Base-by-base conservation (phyloP, 805 yeast genomes). In the Wickerhamiella lipophila region DNA sequence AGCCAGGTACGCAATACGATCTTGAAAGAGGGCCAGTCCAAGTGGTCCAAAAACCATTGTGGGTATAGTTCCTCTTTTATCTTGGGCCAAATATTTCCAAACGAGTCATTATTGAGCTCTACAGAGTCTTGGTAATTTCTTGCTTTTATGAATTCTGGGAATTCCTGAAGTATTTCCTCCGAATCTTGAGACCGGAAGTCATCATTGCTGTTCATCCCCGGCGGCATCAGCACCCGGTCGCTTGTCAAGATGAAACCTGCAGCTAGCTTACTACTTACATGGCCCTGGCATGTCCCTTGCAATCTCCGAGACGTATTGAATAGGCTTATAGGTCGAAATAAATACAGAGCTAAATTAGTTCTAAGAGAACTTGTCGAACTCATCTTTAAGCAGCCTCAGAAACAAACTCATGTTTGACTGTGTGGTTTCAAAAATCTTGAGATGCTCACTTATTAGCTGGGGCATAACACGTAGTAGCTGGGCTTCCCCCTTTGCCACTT, bases 401-500 rank as follows among this genome's bases (percentile, higher is more conserved):
- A 32, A 32, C 11, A n/a, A 15, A n/a, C 38, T n/a, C 19, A 32
- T n/a, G 18, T 32, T 32, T 4, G 38, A 13, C 19, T 32, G 38
- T 32, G 38, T 32, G 15, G 19, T 32, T n/a, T 32, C 38, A 15
- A 32, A 58, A n/a, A 57, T 56, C 7, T 29, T 32, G 38, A 51
- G 55, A 50, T 58, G 57, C 32, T 52, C 51, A 2, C 52, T 48
- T 1, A 58, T 47, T 25, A 57, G 42, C 13, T 29, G 13, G 9
- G 52, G 49, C 40, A 53, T 39, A 1, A 52, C 58, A 1, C 34
- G 51, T 2, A 67, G 67, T 56, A 75, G 77, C 1, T 74, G 61
- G 29, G 69, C 65, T 3, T 58, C 55, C 0, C 96, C 96, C 0
- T 73, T 71, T 47, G 88, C 82, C 3, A 92, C 83, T 34, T 72